A percentile compares a stretch with the other conserved stretches of the same genome.
Evolutionary conservation across 352 stramenopile genomes (phyloP).

Genomic region (Phytophthora parvispora): DNA sequence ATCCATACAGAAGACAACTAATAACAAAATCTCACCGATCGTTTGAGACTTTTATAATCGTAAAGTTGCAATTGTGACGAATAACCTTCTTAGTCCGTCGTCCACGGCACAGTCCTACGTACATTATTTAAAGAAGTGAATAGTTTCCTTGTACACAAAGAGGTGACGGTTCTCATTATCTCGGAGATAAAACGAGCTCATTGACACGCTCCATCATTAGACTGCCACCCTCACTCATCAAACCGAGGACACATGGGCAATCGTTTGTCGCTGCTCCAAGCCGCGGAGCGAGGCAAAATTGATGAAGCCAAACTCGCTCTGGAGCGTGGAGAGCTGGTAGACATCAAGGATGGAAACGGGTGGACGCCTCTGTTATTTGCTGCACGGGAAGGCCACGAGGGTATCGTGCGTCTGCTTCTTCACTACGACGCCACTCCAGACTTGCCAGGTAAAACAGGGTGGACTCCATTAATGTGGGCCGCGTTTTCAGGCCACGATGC

Average conservation of each 20-base stretch:
- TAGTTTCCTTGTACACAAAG: not conserved
- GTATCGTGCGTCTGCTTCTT: not conserved
- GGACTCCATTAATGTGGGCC: conserved; percentile 9
- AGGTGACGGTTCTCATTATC: not conserved
- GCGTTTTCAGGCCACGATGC: not conserved
- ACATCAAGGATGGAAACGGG: conserved; percentile 2
- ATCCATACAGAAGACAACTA: no score
- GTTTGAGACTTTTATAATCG: no score
- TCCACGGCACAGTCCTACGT: no score
- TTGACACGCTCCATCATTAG: not conserved
- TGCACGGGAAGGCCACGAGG: not conserved
- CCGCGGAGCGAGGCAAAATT: not conserved
- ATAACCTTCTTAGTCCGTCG: no score
- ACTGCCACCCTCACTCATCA: not conserved
- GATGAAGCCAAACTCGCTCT: not conserved
- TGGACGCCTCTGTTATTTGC: conserved; percentile 10
- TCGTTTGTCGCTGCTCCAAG: not conserved
- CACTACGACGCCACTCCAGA: conserved; percentile 7
- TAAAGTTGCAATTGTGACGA: no score
- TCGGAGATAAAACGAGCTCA: not conserved
- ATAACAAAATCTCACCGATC: no score
- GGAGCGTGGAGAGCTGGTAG: not conserved
- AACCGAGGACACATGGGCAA: conserved; percentile 2
- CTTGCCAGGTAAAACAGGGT: not conserved
- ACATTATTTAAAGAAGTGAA: not conserved